Evolutionary conservation across 495 filamentous ascomycete genomes (phyloP).

Genomic region (Pyrenopolyporus hunteri): DNA sequence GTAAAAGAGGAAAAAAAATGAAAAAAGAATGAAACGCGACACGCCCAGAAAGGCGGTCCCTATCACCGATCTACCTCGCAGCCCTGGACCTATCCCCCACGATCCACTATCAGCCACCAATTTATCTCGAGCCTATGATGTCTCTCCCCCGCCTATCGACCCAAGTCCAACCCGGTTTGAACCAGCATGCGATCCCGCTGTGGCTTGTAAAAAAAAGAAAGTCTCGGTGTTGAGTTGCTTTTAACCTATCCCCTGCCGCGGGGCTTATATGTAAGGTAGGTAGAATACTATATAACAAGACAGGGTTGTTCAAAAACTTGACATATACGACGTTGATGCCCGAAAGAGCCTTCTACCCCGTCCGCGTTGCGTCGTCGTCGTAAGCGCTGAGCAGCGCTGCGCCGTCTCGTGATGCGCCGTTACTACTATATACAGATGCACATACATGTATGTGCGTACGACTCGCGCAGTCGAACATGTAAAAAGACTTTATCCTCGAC

Average conservation of each 20-base stretch:
- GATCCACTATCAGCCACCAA: conserved; percentile 33
- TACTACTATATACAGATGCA: conserved; percentile 3
- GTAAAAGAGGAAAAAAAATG: conserved; percentile 11
- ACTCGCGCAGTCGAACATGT: conserved; percentile 1
- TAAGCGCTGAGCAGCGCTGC: conserved; percentile 1
- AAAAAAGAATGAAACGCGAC: neutral
- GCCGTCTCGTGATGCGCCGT: conserved; percentile 32
- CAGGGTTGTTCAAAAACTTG: conserved; percentile 8
- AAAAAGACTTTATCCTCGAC: conserved; percentile 26
- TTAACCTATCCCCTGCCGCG: conserved; percentile 16
- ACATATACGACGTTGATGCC: conserved; percentile 28
- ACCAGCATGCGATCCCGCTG: conserved; percentile 30
- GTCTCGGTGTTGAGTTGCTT: conserved; percentile 18
- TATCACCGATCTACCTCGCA: conserved; percentile 4
- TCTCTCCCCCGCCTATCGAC: conserved; percentile 29
- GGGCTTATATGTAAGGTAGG: neutral
- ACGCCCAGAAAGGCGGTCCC: neutral
- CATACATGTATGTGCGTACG: neutral
- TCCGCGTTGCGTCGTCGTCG: conserved; percentile 5
- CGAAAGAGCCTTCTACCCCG: conserved; percentile 26
- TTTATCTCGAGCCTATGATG: conserved; percentile 37
- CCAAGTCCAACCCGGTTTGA: neutral
- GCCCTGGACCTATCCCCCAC: conserved; percentile 29
- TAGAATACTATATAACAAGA: neutral
- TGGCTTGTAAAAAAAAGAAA: conserved; percentile 27